Evolutionary conservation across 2,329 filamentous ascomycete species (phyloP).

Genomic region (Fusarium burgessii): DNA sequence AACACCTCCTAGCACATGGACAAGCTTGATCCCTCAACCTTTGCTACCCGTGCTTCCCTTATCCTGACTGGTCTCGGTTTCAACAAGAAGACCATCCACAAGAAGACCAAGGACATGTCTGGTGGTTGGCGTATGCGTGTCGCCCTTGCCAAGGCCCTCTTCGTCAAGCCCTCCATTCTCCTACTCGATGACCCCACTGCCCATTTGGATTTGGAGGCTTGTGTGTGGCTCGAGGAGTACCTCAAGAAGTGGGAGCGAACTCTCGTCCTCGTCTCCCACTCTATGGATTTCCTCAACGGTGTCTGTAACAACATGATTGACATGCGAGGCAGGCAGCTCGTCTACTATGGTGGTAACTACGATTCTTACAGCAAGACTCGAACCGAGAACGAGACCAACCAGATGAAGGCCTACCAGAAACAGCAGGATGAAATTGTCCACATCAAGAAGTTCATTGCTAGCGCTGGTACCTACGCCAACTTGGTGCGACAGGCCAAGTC

Average conservation of each 20-base stretch:
- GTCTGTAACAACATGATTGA: slow-evolving; percentile 99
- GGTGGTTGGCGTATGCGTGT: slow-evolving; percentile 99
- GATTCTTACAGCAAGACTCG: slow-evolving; percentile 97
- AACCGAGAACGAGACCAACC: slow-evolving; percentile 93
- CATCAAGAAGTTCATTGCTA: slow-evolving; percentile 99
- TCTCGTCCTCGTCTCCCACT: slow-evolving; percentile 95
- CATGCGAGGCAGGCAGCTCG: slow-evolving; percentile 88
- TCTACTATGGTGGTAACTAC: slow-evolving; percentile 99
- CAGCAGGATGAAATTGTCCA: slow-evolving; percentile 99
- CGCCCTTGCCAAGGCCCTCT: slow-evolving; percentile 94
- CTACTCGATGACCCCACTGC: slow-evolving; percentile 98
- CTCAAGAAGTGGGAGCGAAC: slow-evolving; percentile 99
- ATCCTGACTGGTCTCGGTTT: slow-evolving; percentile 99
- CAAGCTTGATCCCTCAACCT: slow-evolving; percentile 98
- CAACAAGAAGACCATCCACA: slow-evolving; percentile 97
- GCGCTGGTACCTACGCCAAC: slow-evolving; percentile 99
- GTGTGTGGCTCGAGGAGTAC: slow-evolving; percentile 99
- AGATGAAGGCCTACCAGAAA: slow-evolving; percentile 99
- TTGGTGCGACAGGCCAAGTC: slow-evolving; percentile 99
- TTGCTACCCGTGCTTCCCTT: slow-evolving; percentile 92
- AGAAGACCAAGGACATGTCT: slow-evolving; percentile 99
- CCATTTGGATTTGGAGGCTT: slow-evolving; percentile 98
- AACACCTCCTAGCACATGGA: slow-evolving; percentile 82
- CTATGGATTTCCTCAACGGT: slow-evolving; percentile 98
- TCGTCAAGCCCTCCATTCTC: slow-evolving; percentile 96